Evolutionary conservation across 2,329 filamentous ascomycete genomes (phyloP).

Genomic region (Colletotrichum theobromicola): DNA sequence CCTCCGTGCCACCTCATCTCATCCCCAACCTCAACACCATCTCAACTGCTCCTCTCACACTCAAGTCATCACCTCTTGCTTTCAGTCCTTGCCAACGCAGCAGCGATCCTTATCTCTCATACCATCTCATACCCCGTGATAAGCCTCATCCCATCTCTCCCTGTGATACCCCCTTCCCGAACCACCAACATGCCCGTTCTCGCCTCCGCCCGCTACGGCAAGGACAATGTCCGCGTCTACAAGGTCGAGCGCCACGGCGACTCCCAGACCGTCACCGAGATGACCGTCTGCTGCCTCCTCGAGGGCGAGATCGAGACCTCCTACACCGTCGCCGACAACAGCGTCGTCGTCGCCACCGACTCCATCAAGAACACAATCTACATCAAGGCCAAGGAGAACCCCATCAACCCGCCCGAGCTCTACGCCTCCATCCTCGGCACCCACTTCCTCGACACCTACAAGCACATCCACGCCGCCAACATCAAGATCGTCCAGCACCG

Average conservation of each 20-base stretch:
- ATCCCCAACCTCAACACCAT: not conserved
- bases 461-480: slow-evolving; percentile 86
- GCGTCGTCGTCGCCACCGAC: slow-evolving; percentile 93
- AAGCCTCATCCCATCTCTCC: not conserved
- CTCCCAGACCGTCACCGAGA: slow-evolving; percentile 89
- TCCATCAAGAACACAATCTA: slow-evolving; percentile 98
- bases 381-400: slow-evolving; percentile 92
- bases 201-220: slow-evolving; percentile 77
- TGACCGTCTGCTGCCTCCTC: slow-evolving; percentile 91
- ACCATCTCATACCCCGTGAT: not conserved
- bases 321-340: slow-evolving; percentile 94
- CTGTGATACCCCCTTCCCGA: not conserved
- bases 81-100: not conserved
- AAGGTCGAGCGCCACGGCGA: slow-evolving; percentile 85
- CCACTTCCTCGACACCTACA: slow-evolving; percentile 89
- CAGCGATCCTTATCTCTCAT: not conserved
- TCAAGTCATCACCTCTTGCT: not conserved
- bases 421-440: slow-evolving; percentile 84
- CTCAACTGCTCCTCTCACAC: not conserved
- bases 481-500: slow-evolving; percentile 83
- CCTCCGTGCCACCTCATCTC: not conserved
- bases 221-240: slow-evolving; percentile 98
- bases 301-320: slow-evolving; percentile 91
- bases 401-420: slow-evolving; percentile 90
- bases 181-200: slow-evolving; percentile 52